Evolutionary conservation across 306 rosid genomes (phyloP).

Genomic region (Cucurbita argyrosperma): DNA sequence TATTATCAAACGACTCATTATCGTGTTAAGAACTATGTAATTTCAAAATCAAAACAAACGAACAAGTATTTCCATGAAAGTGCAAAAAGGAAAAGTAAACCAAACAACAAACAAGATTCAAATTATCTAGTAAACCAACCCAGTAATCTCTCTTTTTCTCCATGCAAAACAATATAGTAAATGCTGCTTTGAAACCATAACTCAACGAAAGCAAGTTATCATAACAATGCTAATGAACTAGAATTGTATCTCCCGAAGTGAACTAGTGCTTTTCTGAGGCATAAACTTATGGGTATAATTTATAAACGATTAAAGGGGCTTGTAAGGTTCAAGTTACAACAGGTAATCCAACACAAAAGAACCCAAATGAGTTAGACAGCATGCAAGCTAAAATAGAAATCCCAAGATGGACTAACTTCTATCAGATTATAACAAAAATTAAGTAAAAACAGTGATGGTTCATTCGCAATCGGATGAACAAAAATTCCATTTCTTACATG

Average conservation of each 20-base stretch:
- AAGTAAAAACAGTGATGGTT: neutral
- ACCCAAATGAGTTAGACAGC: neutral
- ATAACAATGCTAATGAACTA: neutral
- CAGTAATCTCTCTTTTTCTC: neutral
- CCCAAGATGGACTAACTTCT: neutral
- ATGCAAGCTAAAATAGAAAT: neutral
- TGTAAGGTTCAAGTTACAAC: neutral
- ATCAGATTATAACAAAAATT: neutral
- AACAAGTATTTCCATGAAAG: neutral
- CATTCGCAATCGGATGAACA: neutral
- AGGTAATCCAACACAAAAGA: neutral
- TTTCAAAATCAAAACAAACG: neutral
- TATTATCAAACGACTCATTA: neutral
- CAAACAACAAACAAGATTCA: neutral
- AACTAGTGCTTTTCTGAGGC: neutral
- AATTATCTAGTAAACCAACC: neutral
- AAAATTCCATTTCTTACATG: slow-evolving; percentile 37
- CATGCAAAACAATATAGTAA: neutral
- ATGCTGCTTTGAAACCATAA: neutral
- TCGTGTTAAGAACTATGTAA: neutral
- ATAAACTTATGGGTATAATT: neutral
- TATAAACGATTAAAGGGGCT: neutral
- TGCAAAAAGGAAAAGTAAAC: neutral
- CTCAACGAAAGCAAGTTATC: neutral
- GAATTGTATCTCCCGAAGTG: neutral